Base-by-base conservation (phyloP, 139 green algal species). In the Micractinium sp. region DNA sequence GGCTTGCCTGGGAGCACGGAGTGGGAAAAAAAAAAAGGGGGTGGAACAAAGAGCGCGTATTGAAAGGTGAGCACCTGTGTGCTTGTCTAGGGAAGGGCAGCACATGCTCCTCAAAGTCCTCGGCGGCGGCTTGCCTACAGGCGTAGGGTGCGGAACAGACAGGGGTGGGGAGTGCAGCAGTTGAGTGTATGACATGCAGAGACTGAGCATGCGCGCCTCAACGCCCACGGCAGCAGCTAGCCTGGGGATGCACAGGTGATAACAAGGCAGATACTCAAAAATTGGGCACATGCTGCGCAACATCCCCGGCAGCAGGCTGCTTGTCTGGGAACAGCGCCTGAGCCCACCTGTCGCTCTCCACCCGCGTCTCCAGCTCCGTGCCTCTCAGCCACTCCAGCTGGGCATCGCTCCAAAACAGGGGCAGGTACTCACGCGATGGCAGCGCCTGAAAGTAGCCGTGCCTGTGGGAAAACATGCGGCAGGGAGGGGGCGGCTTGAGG, bases 331-430 rank as follows among this genome's bases (percentile, higher is more conserved):
- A 27, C 14, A 12, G 63, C 14, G 63, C 20, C 63, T 31, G 71
- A 36, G 71, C 35, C 16, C 67, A 63, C 73, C 82, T 82, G 92
- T 97, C 94, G 3, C 81, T 81, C 4, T 47, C 31, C 12, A 92
- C 89, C 27, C 73, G 81, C 3, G 41, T 85, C 56, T 88, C 90
- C 20, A 96, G 81, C 19, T 93, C 92, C 18, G 95, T 97, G 67
- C 95, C 96, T 56, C 90, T 25, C 82, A 97, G 89, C 84, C 89
- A 16, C 61, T 35, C 73, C 76, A 96, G 63, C 79, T 97, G 85
- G 13, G 88, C 79, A 1, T 92, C 39, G 14, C 63, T 87, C 96
- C 96, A 98, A 33, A 97, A 97, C 9, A 97, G 38, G 0, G 96
- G 96, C 19, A 98, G 67, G 82, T 95, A 95, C 85, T 96, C 96